A percentile compares a stretch with the other conserved stretches of the same genome.
phyloP scores from a whole-genome alignment of 139 green algal species.

The Chlorella sp. region DNA sequence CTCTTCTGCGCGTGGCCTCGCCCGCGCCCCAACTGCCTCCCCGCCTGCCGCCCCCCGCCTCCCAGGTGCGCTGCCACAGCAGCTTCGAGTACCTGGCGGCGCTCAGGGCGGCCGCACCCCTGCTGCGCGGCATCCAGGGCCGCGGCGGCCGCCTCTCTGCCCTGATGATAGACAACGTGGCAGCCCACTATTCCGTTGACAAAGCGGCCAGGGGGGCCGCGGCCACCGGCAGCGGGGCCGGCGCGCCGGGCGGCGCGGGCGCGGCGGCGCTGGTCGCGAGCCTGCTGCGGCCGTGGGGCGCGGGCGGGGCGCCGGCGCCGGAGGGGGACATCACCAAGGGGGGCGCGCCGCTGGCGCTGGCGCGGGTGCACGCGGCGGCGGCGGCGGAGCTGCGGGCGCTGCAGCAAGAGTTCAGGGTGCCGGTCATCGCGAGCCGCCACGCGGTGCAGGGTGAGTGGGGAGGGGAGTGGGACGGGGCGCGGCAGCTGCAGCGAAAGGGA shows the following conservation, averaged over 20 bases:
- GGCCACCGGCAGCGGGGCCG: not conserved
- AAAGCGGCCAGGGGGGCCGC: conserved; percentile 3
- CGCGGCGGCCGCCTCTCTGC: conserved; percentile 16
- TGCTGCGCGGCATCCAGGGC: conserved; percentile 6
- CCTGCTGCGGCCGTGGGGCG: not conserved
- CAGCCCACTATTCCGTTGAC: conserved; percentile 46
- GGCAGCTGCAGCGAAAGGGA: no score
- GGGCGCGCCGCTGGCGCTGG: conserved; percentile 17
- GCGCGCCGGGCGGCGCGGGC: not conserved
- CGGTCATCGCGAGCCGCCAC: conserved; percentile 26
- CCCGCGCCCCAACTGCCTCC: not conserved
- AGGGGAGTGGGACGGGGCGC: no score
- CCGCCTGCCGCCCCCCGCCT: not conserved
- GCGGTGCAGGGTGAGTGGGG: no score
- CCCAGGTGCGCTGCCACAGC: conserved; percentile 38
- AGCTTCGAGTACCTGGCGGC: conserved; percentile 45
- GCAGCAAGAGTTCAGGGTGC: conserved; percentile 6
- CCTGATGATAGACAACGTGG: conserved; percentile 48
- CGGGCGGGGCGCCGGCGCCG: not conserved
- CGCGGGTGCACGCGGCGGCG: conserved; percentile 13
- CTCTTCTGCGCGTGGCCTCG: not conserved
- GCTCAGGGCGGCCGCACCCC: conserved; percentile 25
- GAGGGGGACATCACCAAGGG: not conserved
- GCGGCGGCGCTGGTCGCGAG: not conserved
- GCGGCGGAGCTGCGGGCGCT: conserved; percentile 9